A percentile compares a stretch with the other conserved stretches of the same genome.
Evolutionary conservation across 2,329 filamentous ascomycete genomes (phyloP).

Genomic region (Stylonectria norvegica): DNA sequence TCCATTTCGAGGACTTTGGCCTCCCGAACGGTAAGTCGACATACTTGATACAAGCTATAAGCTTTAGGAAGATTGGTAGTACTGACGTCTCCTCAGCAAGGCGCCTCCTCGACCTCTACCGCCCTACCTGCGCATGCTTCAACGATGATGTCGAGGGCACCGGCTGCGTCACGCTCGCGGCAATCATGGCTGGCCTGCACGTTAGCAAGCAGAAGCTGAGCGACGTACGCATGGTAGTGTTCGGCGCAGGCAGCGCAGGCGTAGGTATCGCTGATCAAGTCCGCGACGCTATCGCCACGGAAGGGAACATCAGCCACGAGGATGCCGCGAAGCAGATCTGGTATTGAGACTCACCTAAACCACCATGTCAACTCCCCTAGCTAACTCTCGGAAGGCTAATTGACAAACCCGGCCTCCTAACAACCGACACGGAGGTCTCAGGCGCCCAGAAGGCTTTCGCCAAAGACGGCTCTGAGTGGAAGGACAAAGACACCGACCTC

Average conservation of each 20-base stretch:
- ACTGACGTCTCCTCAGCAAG: constrained; percentile 46
- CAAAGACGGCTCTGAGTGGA: constrained; percentile 62
- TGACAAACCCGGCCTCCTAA: constrained; percentile 75
- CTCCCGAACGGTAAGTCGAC: constrained; percentile 57
- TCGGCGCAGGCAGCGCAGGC: constrained; percentile 77
- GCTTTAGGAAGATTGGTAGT: background rate
- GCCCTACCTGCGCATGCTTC: constrained; percentile 73
- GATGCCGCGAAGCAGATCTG: constrained; percentile 79
- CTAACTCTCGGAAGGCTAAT: constrained; percentile 56
- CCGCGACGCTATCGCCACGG: constrained; percentile 70
- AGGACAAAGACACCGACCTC: constrained; percentile 54
- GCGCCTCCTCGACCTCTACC: constrained; percentile 72
- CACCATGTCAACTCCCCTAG: background rate
- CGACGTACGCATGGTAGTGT: constrained; percentile 70
- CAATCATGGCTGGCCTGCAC: constrained; percentile 71
- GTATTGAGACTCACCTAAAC: constrained; percentile 36
- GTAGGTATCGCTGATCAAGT: constrained; percentile 85
- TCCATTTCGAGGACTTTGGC: constrained; percentile 90
- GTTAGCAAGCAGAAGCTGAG: constrained; percentile 63
- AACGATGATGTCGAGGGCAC: constrained; percentile 92
- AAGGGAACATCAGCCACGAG: constrained; percentile 63
- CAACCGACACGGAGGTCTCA: constrained; percentile 61
- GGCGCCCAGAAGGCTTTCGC: constrained; percentile 66
- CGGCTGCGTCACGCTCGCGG: constrained; percentile 80
- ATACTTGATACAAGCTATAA: background rate